Evolutionary conservation across 352 stramenopile species (phyloP), one percentile per base, ranked within the genome.

Genomic region (Globisporangium parvum): DNA sequence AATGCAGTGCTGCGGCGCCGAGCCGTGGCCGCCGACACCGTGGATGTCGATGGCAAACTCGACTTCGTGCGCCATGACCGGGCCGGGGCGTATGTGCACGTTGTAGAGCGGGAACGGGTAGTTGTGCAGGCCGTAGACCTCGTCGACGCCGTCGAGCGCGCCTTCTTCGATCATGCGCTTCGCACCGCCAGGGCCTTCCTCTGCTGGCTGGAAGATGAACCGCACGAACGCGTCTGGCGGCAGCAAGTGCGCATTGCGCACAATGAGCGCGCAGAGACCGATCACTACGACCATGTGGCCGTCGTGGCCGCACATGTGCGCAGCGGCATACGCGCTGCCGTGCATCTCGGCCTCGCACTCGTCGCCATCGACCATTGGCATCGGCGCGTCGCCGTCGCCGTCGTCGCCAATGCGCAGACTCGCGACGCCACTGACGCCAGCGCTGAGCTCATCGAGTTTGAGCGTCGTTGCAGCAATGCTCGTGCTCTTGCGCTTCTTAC

Each of bases 271-370:
- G 10, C 85, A 81, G 23, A 97, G 81, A n/a, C 92, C 94, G 15
- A 98, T 64, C 1, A 98, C 74, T 70, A 97, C 97, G 9, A 85
- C 87, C 69, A 96, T 98, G 69, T 98, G 96, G 6, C 86, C 93
- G 70, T 98, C 96, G 57, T 98, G 96, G 47, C 96, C 96, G 62
- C 95, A 98, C 57, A 96, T 96, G 73, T 98, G 96, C 65, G 83
- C 83, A 2, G 77, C 79, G 17, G 67, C 63, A 58, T 5, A 56
- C 50, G 28, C 52, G 40, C 44, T 58, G 28, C 23, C 47, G 14
- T 21, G 28, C 18, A 2, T 55, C 24, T 33, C 26, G 10, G 14
- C 31, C 51, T 76, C 67, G 17, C 70, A 52, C 1, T 81, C 69
- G 23, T 81, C 71, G 14, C 40, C 51, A 23, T 55, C 57, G 33